These are phyloP conservation scores for Piper betle DNA, from an alignment of 164 flowering plant species.

Conservation along the genomic window DNA sequence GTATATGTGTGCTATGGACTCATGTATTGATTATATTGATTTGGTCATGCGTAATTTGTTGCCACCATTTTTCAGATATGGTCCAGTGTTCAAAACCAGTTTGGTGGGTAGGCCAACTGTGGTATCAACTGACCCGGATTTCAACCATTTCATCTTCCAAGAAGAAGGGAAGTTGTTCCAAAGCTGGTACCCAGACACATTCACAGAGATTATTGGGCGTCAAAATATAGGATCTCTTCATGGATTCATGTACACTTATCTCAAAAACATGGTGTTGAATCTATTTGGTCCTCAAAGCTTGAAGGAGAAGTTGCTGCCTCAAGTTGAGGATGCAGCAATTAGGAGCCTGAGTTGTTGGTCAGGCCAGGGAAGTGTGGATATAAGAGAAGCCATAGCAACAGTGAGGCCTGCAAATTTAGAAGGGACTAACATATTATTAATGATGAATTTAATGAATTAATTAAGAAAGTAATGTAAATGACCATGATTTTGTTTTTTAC, in stretches of 20 bases:
- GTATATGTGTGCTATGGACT: conserved; percentile 4
- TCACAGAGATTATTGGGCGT: conserved; percentile 17
- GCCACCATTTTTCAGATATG: conserved; percentile 14
- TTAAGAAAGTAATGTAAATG: not conserved
- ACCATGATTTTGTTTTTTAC: conserved; percentile 2
- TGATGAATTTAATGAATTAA: not conserved
- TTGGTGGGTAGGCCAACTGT: conserved; percentile 20
- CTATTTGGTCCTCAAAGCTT: conserved; percentile 26
- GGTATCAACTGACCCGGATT: conserved; percentile 23
- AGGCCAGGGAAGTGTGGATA: conserved; percentile 11
- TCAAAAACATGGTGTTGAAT: conserved; percentile 19
- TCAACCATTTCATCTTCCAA: conserved; percentile 24
- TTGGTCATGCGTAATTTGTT: not conserved
- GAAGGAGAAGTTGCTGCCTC: conserved; percentile 17
- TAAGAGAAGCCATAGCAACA: conserved; percentile 21
- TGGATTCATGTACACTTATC: conserved; percentile 24
- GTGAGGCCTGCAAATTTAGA: conserved; percentile 6
- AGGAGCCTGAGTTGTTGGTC: conserved; percentile 14
- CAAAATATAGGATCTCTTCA: conserved; percentile 17
- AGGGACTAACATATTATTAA: not conserved
- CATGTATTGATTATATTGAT: not conserved
- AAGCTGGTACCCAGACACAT: conserved; percentile 24
- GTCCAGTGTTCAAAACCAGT: conserved; percentile 22
- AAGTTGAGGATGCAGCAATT: conserved; percentile 10
- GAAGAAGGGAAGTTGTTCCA: conserved; percentile 26